A percentile compares a stretch with the other conserved stretches of the same genome.
phyloP scores from a whole-genome alignment of 2,329 filamentous ascomycete genomes.

The Ophiocordyceps australis region DNA sequence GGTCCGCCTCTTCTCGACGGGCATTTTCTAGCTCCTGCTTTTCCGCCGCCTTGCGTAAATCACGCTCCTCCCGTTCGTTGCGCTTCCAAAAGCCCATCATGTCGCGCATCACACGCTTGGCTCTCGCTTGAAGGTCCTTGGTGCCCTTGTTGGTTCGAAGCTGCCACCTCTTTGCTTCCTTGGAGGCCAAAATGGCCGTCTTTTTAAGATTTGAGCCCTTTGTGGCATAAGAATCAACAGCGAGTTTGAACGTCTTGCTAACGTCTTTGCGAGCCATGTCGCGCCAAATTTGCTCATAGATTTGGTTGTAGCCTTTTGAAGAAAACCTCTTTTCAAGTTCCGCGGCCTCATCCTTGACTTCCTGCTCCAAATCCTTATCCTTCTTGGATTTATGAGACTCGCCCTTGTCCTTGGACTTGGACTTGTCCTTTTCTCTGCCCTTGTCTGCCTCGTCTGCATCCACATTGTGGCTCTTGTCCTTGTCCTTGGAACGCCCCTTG shows the following conservation, averaged over 20 bases:
- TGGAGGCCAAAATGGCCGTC: slow-evolving; percentile 88
- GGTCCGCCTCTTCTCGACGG: slow-evolving; percentile 90
- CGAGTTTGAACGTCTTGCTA: slow-evolving; percentile 79
- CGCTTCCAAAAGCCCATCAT: slow-evolving; percentile 99
- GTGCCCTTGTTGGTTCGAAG: slow-evolving; percentile 95
- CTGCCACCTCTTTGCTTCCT: slow-evolving; percentile 95
- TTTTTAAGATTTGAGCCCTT: slow-evolving; percentile 95
- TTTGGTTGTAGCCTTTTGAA: slow-evolving; percentile 88
- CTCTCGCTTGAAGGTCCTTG: slow-evolving; percentile 90
- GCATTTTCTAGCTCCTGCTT: slow-evolving; percentile 92
- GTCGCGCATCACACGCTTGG: slow-evolving; percentile 96
- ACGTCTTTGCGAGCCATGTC: slow-evolving; percentile 89
- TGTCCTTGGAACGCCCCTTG: slow-evolving; percentile 29
- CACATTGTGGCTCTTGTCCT: slow-evolving; percentile 20
- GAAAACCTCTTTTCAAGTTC: slow-evolving; percentile 51
- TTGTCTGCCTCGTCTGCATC: slow-evolving; percentile 19
- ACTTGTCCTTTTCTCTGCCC: slow-evolving; percentile 8
- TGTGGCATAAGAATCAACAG: slow-evolving; percentile 66
- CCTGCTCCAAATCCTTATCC: slow-evolving; percentile 27
- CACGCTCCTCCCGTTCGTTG: slow-evolving; percentile 92
- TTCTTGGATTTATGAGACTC: slow-evolving; percentile 23
- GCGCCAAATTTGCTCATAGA: slow-evolving; percentile 94
- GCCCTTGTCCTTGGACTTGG: slow-evolving; percentile 15
- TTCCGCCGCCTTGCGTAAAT: slow-evolving; percentile 84
- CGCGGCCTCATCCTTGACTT: slow-evolving; percentile 29